A percentile compares a stretch with the other conserved stretches of the same genome.
Evolutionary conservation across 257 asterid species (phyloP).

Genomic region (Gentiana macrophylla): DNA sequence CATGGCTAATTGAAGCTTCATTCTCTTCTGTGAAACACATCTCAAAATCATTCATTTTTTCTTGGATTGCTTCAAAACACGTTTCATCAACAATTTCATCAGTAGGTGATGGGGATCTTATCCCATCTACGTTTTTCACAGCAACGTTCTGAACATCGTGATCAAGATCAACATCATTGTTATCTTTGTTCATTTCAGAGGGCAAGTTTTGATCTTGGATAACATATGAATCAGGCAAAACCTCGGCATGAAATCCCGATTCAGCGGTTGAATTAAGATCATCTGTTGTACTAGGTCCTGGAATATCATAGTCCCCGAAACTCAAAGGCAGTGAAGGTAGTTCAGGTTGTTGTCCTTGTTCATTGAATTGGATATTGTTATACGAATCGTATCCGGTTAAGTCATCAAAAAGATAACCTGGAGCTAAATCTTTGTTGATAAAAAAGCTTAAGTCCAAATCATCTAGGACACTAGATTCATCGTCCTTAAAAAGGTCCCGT

Average conservation of each 20-base stretch:
- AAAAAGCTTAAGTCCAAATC: slow-evolving; percentile 16
- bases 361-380: slow-evolving; percentile 3
- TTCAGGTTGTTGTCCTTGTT: slow-evolving; percentile 11
- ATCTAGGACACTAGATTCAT: slow-evolving; percentile 12
- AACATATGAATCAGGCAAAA: slow-evolving; percentile 7
- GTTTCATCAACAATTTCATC: slow-evolving; percentile 8
- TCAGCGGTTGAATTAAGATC: slow-evolving; percentile 6
- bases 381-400: slow-evolving; percentile 2
- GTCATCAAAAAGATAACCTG: slow-evolving; percentile 12
- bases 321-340: slow-evolving; percentile 6
- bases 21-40: not conserved
- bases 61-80: not conserved
- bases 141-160: not conserved
- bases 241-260: slow-evolving; percentile 3
- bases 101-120: not conserved
- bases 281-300: slow-evolving; percentile 3
- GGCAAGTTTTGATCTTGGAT: slow-evolving; percentile 4
- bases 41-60: slow-evolving; percentile 5
- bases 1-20: slow-evolving; percentile 1
- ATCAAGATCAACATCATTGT: slow-evolving; percentile 7
- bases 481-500: slow-evolving; percentile 15
- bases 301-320: slow-evolving; percentile 5
- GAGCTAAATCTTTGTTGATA: slow-evolving; percentile 9
- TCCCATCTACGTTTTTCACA: slow-evolving; percentile 1
- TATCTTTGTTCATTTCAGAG: not conserved